Percentiles rank a stretch among this genome's conserved stretches.
Conservation (phyloP, 192 early-diverging fungal genomes). For the Coemansia sp. region DNA sequence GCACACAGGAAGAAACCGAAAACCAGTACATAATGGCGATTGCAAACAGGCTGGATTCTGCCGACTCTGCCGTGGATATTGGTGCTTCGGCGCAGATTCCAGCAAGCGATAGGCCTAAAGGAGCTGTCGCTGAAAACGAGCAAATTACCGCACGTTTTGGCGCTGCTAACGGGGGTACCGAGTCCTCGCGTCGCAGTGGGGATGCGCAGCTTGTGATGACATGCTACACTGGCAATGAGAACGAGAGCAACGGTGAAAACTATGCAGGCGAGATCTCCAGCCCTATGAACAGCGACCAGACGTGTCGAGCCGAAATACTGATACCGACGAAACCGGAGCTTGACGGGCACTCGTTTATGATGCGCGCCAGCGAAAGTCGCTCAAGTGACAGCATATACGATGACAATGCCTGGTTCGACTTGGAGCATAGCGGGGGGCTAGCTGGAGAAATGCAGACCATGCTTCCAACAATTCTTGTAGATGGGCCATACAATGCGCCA, state of each 20-base stretch:
- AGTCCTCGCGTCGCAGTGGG: neutral
- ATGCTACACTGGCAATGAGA: constrained; percentile 6
- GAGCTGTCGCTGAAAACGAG: neutral
- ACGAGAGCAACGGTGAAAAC: neutral
- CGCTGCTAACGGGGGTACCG: neutral
- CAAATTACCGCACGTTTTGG: neutral
- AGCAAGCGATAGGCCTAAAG: neutral
- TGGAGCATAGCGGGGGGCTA: constrained; percentile 3
- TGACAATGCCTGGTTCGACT: constrained; percentile 44
- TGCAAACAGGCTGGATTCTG: constrained; percentile 40
- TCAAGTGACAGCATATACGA: constrained; percentile 9
- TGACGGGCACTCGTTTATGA: constrained; percentile 31
- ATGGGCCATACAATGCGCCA: constrained; percentile 74
- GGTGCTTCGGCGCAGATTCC: neutral
- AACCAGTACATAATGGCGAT: constrained; percentile 44
- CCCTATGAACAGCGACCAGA: constrained; percentile 26
- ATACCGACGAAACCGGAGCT: constrained; percentile 40
- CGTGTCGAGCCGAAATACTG: constrained; percentile 21
- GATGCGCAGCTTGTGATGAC: constrained; percentile 6
- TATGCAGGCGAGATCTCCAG: constrained; percentile 10
- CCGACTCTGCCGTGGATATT: constrained; percentile 32
- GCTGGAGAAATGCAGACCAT: constrained; percentile 22
- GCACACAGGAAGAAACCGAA: constrained; percentile 25
- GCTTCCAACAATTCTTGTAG: constrained; percentile 66
- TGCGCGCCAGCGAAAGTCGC: constrained; percentile 36